phyloP scores from a whole-genome alignment of 306 rosid species.

The Gleditsia sinensis region DNA sequence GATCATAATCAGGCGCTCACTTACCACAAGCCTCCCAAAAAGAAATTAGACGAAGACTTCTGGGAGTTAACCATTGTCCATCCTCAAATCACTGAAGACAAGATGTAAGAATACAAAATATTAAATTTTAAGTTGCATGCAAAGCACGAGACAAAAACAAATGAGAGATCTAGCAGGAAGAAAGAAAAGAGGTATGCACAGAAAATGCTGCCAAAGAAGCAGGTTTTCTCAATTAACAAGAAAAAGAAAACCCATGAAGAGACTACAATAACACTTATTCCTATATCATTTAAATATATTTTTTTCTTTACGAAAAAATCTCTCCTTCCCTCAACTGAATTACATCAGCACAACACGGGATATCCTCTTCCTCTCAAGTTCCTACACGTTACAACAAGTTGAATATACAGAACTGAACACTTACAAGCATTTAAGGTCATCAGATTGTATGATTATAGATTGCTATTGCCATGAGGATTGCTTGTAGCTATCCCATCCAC shows the following conservation, averaged over 20 bases:
- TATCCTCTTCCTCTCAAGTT: constrained; percentile 31
- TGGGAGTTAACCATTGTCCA: constrained; percentile 44
- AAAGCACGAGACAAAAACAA: background rate
- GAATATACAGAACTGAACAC: constrained; percentile 49
- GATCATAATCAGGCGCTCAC: constrained; percentile 46
- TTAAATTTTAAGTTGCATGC: background rate
- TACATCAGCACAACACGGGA: constrained; percentile 35
- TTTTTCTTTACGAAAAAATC: constrained; percentile 29
- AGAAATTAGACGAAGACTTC: constrained; percentile 43
- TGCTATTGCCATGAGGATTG: constrained; percentile 62
- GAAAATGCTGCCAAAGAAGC: background rate
- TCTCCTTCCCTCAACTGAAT: constrained; percentile 31
- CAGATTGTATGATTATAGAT: constrained; percentile 27
- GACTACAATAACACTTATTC: constrained; percentile 36
- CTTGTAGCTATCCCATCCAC: constrained; percentile 71
- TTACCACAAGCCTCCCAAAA: constrained; percentile 48
- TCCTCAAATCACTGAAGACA: constrained; percentile 62
- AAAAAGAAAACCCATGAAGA: constrained; percentile 21
- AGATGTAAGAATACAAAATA: constrained; percentile 19
- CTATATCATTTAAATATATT: constrained; percentile 35
- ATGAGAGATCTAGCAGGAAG: background rate
- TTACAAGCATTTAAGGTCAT: constrained; percentile 47
- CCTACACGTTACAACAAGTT: constrained; percentile 40
- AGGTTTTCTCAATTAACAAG: constrained; percentile 26
- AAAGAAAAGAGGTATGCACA: background rate